Conservation (phyloP, 1,284 basidiomycete species). For the Ceratobasidium sp. region DNA sequence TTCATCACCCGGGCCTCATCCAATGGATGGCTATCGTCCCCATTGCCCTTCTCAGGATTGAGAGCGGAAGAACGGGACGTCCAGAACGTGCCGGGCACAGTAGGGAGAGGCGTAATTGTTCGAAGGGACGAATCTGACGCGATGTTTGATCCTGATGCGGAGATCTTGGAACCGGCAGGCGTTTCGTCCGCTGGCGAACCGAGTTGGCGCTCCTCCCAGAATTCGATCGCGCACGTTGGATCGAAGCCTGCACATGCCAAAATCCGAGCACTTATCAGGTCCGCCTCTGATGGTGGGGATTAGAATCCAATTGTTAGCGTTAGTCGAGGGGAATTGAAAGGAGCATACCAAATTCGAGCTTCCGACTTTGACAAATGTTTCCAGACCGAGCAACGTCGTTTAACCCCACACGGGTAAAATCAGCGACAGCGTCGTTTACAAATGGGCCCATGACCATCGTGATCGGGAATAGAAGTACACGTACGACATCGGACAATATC, state of each 20-base stretch:
- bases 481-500: conserved; percentile 75
- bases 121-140: conserved; percentile 46
- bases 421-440: conserved; percentile 87
- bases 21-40: conserved; percentile 65
- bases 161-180: not conserved
- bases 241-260: conserved; percentile 88
- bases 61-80: conserved; percentile 23
- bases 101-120: conserved; percentile 27
- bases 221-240: conserved; percentile 74
- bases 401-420: conserved; percentile 77
- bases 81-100: conserved; percentile 30
- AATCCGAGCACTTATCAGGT: conserved; percentile 86
- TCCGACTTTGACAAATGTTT: conserved; percentile 51
- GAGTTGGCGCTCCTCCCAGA: conserved; percentile 71
- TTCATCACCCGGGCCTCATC: conserved; percentile 67
- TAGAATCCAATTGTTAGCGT: conserved; percentile 79
- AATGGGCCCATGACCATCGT: conserved; percentile 92
- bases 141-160: not conserved
- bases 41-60: not conserved
- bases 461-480: conserved; percentile 83
- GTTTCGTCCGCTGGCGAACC: conserved; percentile 49
- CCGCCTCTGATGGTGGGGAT: conserved; percentile 72
- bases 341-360: conserved; percentile 50
- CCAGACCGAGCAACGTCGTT: conserved; percentile 71
- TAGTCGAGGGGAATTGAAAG: conserved; percentile 67